Evolutionary conservation across 75 land plant genomes (phyloP).

Genomic region (Cryptomeria japonica): DNA sequence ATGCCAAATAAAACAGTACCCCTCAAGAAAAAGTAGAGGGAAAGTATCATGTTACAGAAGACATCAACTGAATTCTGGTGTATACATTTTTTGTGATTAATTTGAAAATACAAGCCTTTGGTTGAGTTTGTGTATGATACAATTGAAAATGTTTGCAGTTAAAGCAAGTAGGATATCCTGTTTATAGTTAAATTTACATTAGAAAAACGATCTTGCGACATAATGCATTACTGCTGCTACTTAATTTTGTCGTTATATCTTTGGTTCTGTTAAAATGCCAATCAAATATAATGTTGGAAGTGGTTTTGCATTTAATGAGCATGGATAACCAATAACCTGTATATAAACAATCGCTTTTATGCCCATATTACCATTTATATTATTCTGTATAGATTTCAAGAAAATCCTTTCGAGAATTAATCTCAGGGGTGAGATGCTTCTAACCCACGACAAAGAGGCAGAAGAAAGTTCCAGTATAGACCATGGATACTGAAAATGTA

Average conservation of each 20-base stretch:
- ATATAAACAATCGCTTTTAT: no score
- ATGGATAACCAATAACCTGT: no score
- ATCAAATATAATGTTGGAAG: no score
- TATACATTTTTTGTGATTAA: not conserved
- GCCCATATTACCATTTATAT: no score
- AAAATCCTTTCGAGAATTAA: no score
- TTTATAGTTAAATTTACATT: not conserved
- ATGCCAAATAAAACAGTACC: not conserved
- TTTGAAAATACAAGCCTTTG: not conserved
- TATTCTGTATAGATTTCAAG: no score
- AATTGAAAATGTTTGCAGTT: not conserved
- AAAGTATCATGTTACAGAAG: not conserved
- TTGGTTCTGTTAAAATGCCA: not conserved
- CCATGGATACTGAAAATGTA: no score
- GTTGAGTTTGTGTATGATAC: not conserved
- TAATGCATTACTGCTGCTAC: not conserved
- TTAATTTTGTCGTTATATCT: not conserved
- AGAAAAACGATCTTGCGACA: not conserved
- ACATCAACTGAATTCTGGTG: not conserved
- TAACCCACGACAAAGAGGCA: no score
- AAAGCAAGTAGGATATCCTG: not conserved
- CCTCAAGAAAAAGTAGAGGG: not conserved
- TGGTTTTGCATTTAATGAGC: no score
- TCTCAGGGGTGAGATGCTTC: no score
- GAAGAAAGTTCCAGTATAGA: no score